Base-by-base conservation (phyloP, 495 filamentous ascomycete genomes). In the Bathelium albidoporum region DNA sequence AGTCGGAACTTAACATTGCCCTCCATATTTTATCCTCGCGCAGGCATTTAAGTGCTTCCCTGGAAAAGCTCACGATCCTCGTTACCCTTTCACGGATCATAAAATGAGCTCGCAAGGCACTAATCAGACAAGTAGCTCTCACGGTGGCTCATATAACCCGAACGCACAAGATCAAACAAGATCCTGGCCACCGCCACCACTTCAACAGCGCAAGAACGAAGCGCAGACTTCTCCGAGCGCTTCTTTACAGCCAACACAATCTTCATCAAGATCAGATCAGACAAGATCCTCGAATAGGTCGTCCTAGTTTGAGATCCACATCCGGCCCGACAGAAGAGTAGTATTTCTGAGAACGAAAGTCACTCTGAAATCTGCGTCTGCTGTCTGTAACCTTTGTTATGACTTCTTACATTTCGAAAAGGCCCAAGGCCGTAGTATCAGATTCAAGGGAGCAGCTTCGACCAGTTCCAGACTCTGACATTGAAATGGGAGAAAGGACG, bases 321-420 rank as follows among this genome's bases (percentile, higher is more conserved):
- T 20, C 44, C 5, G 44, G 22, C 44, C 44, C 44, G 44, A 49
- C 44, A 49, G 44, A 49, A 49, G 44, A 5, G 44, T 2, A 49
- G 44, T 49, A 49, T 49, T 20, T 49, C 44, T 49, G 44, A 49
- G 44, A 20, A 49, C 44, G n/a, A 49, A 49, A 49, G 44, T 49
- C 44, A 20, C 44, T 49, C 44, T 49, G 44, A 49, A 49, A 12
- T 20, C 44, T 49, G 11, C 22, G n/a, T 49, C n/a, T 49, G 18
- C 44, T 49, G 1, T 20, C 44, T 49, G 44, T 49, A 49, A 49
- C 22, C 44, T 49, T 20, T 49, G 44, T 49, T 20, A 49, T 49
- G 44, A 20, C 44, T 20, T 20, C 44, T 49, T 49, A 49, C 44
- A 20, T 20, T 20, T 20, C 44, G 44, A 49, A 49, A 49, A 20